These are phyloP conservation scores for Pistacia integerrima DNA, from an alignment of 345 rosid genomes.

Conservation along the genomic window DNA sequence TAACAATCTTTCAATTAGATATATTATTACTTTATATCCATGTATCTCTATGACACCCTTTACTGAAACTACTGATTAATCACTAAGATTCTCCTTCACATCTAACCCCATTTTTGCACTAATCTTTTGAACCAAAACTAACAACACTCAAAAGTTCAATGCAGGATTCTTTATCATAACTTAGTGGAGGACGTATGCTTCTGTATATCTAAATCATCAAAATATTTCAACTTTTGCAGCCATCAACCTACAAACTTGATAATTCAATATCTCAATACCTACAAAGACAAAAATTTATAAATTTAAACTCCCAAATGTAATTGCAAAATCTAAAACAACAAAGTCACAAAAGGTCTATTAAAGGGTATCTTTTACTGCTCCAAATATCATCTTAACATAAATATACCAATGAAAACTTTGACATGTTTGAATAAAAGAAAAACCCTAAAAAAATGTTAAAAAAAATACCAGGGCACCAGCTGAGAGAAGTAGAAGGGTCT, in stretches of 20 bases:
- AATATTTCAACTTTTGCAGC: not conserved
- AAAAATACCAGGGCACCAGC: slow-evolving; percentile 83
- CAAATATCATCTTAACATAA: no score
- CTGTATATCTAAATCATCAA: not conserved
- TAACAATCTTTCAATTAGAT: not conserved
- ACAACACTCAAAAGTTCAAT: not conserved
- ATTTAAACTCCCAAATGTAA: not conserved
- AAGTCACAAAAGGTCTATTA: no score
- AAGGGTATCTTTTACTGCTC: no score
- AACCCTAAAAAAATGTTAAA: not conserved
- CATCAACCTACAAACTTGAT: not conserved
- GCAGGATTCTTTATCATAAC: no score
- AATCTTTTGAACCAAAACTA: not conserved
- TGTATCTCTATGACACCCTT: not conserved
- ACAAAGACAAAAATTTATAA: no score
- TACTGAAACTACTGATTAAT: not conserved
- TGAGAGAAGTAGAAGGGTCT: slow-evolving; percentile 70
- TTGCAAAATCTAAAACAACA: not conserved
- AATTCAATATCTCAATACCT: not conserved
- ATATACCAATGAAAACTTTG: not conserved
- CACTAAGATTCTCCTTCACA: not conserved
- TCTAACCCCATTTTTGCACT: no score
- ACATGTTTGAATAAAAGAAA: not conserved
- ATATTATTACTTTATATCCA: not conserved
- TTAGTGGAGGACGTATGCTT: no score